These are phyloP conservation scores for Ceratocystis ficicola DNA, from an alignment of 2,329 filamentous ascomycete genomes.

Conservation along the genomic window DNA sequence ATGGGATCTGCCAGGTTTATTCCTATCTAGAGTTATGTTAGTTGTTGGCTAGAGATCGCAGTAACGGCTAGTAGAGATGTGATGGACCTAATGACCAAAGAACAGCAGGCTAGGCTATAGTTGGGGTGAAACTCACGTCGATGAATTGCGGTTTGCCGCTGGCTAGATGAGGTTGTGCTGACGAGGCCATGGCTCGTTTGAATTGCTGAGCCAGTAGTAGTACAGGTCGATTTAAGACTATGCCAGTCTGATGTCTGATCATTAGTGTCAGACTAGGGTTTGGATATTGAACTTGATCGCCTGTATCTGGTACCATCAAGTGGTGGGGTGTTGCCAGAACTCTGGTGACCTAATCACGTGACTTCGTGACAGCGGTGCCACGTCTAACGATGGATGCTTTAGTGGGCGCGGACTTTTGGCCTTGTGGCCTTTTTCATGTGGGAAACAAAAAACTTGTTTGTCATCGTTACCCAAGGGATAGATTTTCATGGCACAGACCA, in stretches of 20 bases:
- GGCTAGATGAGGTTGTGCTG: constrained; percentile 11
- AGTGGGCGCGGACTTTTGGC: neutral
- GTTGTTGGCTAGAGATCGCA: neutral
- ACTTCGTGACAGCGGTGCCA: neutral
- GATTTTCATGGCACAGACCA: constrained; percentile 4
- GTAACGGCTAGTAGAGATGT: too few relatives aligned
- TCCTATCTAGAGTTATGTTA: constrained; percentile 49
- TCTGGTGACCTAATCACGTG: constrained; percentile 8
- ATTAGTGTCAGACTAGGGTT: neutral
- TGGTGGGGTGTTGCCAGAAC: too few relatives aligned
- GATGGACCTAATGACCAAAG: too few relatives aligned
- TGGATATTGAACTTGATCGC: neutral
- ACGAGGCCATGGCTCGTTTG: neutral
- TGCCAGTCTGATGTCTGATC: neutral
- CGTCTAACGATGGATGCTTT: neutral
- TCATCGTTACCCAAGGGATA: neutral
- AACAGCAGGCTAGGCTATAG: too few relatives aligned
- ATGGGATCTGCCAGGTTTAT: constrained; percentile 94
- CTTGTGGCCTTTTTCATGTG: too few relatives aligned
- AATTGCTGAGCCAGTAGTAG: neutral
- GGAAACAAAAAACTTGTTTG: neutral
- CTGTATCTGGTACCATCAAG: neutral
- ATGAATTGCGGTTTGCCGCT: constrained; percentile 41
- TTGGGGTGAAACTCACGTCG: constrained; percentile 39
- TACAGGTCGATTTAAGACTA: neutral